Conservation (phyloP, 495 filamentous ascomycete species). For the Immersiella caudata region DNA sequence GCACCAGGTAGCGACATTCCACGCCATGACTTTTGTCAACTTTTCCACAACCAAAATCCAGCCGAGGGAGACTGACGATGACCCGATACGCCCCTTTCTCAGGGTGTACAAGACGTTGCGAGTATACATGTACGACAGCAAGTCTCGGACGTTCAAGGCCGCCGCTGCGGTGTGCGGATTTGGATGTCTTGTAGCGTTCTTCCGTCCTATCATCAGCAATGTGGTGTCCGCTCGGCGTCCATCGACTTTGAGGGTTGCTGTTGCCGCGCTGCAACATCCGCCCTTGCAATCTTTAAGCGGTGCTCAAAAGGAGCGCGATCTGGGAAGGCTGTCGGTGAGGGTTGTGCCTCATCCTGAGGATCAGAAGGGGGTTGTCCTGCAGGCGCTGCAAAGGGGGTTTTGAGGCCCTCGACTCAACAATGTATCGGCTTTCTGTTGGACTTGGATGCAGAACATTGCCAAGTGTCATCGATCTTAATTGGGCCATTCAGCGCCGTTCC, state of each 20-base stretch:
- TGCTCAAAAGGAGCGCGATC: neutral
- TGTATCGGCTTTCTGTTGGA: neutral
- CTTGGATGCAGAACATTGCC: too few relatives aligned
- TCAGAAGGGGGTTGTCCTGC: neutral
- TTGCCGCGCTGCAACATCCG: neutral
- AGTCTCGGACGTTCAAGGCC: conserved; percentile 1
- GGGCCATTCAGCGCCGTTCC: too few relatives aligned
- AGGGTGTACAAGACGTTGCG: neutral
- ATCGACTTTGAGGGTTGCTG: neutral
- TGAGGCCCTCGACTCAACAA: too few relatives aligned
- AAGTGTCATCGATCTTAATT: too few relatives aligned
- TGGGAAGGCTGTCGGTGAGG: neutral
- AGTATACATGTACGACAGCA: neutral
- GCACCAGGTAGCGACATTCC: neutral
- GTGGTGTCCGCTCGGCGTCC: neutral
- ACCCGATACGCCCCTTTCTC: neutral
- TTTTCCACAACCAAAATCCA: neutral
- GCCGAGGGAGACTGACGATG: neutral
- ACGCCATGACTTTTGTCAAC: conserved; percentile 6
- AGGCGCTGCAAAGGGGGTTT: neutral
- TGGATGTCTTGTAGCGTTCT: neutral
- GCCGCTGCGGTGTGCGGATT: neutral
- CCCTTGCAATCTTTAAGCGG: neutral
- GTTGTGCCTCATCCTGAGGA: neutral
- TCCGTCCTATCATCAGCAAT: neutral